Base-by-base conservation (phyloP, 202 grass and related monocot species). In the Miscanthus sacchariflorus region DNA sequence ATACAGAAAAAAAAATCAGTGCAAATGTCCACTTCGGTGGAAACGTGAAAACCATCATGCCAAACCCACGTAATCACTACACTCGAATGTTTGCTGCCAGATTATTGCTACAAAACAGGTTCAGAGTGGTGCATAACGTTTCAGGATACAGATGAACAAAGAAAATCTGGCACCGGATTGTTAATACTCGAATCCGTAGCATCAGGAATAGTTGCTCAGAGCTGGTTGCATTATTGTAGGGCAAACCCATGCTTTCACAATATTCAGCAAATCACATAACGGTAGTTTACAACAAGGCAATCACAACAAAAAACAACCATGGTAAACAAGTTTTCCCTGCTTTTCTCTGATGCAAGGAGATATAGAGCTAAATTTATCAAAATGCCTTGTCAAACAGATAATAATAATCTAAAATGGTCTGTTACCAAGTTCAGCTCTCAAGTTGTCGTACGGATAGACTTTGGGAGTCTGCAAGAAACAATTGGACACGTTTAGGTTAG, bases 361-460 rank as follows among this genome's bases (percentile, higher is more conserved):
- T 6, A 19, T 12, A 27, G 30, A 70, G 58, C 64, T 82, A 24
- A 80, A 23, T 44, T 89, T 79, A 81, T 64, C 68, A 33, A 49
- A 25, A 39, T 77, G 39, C 68, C 78, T 25, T 36, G 49, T 83
- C 36, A 19, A 78, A 68, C 12, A n/a, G 6, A 56, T 21, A 21
- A 36, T 33, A 33, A 0, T 9, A 25, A 3, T 49, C 21, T 78
- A 68, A 38, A 89, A 96, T 65, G 88, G 83, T 73, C 95, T 85
- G 75, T 87, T 91, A 70, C 95, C 97, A 54, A 99, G 95, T 65
- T 99, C 97, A 9, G 36, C 89, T 39, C 91, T 92, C 86, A 99
- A 88, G 87, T 97, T 95, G 87, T 95, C 97, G 0, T 82, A 97
- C 8, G 95, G 97, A 79, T 99, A 99, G 33, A 99, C 90, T 91